These are phyloP conservation scores for Globisporangium sylvaticum DNA, from an alignment of 352 stramenopile species.

Conservation along the genomic window DNA sequence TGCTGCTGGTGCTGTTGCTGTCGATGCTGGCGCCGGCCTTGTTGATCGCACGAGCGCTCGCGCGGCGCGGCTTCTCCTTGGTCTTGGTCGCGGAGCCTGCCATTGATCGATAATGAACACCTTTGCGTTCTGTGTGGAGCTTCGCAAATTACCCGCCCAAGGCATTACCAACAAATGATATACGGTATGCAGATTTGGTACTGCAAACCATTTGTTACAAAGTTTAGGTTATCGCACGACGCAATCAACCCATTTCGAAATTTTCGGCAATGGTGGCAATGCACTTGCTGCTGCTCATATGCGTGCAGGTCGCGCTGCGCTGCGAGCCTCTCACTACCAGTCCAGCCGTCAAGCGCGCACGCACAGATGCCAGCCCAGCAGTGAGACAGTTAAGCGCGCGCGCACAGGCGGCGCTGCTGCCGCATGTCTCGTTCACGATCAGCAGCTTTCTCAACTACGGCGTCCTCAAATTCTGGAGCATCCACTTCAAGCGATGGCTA, in stretches of 20 bases:
- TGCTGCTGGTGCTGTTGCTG: background rate
- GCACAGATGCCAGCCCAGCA: background rate
- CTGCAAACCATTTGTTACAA: background rate
- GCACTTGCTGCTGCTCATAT: background rate
- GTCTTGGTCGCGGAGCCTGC: too few species aligned
- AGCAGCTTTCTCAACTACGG: background rate
- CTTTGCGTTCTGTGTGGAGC: background rate
- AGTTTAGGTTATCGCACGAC: background rate
- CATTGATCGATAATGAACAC: background rate
- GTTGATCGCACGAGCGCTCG: slow-evolving; percentile 10
- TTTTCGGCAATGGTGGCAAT: background rate
- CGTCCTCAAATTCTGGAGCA: background rate
- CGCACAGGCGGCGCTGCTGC: background rate
- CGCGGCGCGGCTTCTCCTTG: slow-evolving; percentile 2
- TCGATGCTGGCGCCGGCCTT: slow-evolving; percentile 11
- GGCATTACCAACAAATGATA: background rate
- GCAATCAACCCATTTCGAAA: background rate
- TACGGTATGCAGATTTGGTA: background rate
- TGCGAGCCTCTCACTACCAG: background rate
- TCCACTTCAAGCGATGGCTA: background rate
- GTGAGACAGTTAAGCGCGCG: background rate
- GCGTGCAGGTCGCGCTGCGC: background rate
- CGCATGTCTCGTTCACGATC: background rate
- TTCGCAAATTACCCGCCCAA: background rate
- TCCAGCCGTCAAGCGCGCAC: background rate